These are phyloP conservation scores for Peterozyma toletana DNA, from an alignment of 805 yeast genomes.

Conservation along the genomic window DNA sequence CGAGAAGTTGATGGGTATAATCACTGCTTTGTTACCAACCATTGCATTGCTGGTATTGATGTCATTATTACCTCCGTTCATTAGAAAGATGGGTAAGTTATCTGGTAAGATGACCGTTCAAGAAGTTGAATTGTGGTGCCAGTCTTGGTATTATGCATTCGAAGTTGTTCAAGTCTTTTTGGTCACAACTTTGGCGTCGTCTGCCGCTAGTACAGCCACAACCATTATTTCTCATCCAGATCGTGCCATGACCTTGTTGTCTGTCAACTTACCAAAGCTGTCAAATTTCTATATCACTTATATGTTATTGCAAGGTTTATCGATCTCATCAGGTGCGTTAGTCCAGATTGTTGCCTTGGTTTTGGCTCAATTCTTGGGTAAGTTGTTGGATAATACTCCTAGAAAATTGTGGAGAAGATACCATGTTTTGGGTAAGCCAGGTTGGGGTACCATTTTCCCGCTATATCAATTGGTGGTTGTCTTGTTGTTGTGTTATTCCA, in stretches of 20 bases:
- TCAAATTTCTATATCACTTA: constrained; percentile 86
- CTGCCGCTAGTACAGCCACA: constrained; percentile 76
- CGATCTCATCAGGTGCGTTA: constrained; percentile 68
- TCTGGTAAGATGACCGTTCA: constrained; percentile 70
- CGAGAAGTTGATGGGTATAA: constrained; percentile 59
- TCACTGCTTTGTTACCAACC: constrained; percentile 85
- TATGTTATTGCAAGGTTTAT: constrained; percentile 74
- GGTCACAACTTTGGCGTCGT: constrained; percentile 76
- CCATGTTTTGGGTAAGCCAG: constrained; percentile 55
- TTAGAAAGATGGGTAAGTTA: constrained; percentile 67
- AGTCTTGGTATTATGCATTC: constrained; percentile 84
- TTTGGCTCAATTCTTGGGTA: constrained; percentile 64
- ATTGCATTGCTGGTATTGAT: constrained; percentile 73
- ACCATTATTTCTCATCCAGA: constrained; percentile 59
- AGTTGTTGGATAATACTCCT: constrained; percentile 77
- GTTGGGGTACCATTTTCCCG: constrained; percentile 83
- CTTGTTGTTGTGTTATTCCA: constrained; percentile 66
- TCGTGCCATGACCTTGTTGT: constrained; percentile 66
- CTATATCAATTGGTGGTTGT: constrained; percentile 66
- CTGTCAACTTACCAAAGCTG: constrained; percentile 77
- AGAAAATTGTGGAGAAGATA: constrained; percentile 84
- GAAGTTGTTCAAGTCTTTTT: constrained; percentile 86
- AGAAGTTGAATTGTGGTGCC: constrained; percentile 74
- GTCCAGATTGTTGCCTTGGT: constrained; percentile 71
- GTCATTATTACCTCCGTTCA: constrained; percentile 80